Evolutionary conservation across 768 basidiomycete genomes (phyloP), one percentile per base, ranked within the genome.

Genomic region (Boletus pseudo-olivaceus): DNA sequence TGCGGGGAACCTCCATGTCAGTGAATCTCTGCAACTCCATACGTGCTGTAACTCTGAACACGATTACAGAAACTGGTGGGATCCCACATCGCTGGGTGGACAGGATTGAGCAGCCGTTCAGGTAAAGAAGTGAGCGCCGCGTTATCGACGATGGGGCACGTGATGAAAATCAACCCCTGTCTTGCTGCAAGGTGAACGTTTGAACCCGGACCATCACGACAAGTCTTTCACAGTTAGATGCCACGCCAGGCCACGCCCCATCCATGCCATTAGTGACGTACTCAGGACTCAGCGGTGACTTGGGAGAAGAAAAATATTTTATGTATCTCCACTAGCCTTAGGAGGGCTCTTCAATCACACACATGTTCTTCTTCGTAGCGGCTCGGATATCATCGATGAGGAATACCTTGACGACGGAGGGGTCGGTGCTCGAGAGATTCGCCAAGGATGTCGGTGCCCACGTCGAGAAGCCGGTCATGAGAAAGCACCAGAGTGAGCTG

Each of bases 1-100:
- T 46, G 60, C 61, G 32, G 56, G 54, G 41, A 68, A 61, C 54
- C 47, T 69, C 35, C 54, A 61, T 45, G 67, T 70, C 15, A 54
- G 67, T 56, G 48, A 45, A 59, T 60, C 59, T 23, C 7, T 53
- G 48, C 43, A 26, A 34, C 51, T 55, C 51, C 4, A 14, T 37
- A 40, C 33, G n/a, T 34, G 7, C 26, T 5, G 20, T 35, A 8
- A 33, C n/a, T 19, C 51, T 49, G 40, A 56, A 20, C 11, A 12
- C n/a, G 35, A 20, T 12, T 23, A 37, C 54, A 67, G 65, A 68
- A 58, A 46, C 56, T 66, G 10, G 51, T 66, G 58, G 58, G 61
- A 19, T 43, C 57, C 12, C 53, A 65, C 34, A 34, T 66, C 29
- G 49, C 60, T 7, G 45, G 54, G 37, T 53, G 49, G 49, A 33